Percentiles rank a stretch among this genome's conserved stretches.
These are phyloP conservation scores for Penicillium bovifimosum DNA, from an alignment of 495 filamentous ascomycete species.

Conservation along the genomic window DNA sequence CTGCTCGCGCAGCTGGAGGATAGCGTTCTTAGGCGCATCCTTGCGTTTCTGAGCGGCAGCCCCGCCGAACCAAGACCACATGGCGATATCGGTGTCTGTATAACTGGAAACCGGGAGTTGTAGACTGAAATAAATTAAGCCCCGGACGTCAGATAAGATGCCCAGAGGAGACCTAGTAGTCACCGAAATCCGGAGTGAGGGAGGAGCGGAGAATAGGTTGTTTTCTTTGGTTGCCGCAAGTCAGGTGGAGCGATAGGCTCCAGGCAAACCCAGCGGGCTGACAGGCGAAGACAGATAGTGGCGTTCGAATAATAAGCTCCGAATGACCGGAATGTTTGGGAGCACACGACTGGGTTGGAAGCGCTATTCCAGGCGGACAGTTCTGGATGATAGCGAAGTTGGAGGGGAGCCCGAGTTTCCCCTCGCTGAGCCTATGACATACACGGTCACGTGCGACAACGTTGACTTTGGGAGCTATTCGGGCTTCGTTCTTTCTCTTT, in stretches of 20 bases:
- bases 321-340: not conserved
- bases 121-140: not conserved
- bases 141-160: not conserved
- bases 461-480: not conserved
- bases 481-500: slow-evolving; percentile 3
- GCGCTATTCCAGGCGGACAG: not conserved
- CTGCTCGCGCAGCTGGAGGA: slow-evolving; percentile 79
- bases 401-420: slow-evolving; percentile 27
- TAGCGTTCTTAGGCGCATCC: slow-evolving; percentile 95
- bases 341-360: not conserved
- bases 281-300: not conserved
- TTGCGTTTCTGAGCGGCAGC: slow-evolving; percentile 75
- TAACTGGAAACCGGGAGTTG: not conserved
- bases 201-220: slow-evolving; percentile 4
- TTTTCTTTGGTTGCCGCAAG: slow-evolving; percentile 9
- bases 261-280: slow-evolving; percentile 10
- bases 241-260: slow-evolving; percentile 24
- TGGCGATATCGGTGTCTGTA: slow-evolving; percentile 14
- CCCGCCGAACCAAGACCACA: slow-evolving; percentile 87
- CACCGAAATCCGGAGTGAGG: slow-evolving; percentile 1
- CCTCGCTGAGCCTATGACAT: slow-evolving; percentile 43
- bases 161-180: slow-evolving; percentile 10
- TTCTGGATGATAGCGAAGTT: slow-evolving; percentile 15
- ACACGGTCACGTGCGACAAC: slow-evolving; percentile 35
- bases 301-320: not conserved